Base-by-base conservation (phyloP, 805 yeast species). In the Jamesozyma piceae region DNA sequence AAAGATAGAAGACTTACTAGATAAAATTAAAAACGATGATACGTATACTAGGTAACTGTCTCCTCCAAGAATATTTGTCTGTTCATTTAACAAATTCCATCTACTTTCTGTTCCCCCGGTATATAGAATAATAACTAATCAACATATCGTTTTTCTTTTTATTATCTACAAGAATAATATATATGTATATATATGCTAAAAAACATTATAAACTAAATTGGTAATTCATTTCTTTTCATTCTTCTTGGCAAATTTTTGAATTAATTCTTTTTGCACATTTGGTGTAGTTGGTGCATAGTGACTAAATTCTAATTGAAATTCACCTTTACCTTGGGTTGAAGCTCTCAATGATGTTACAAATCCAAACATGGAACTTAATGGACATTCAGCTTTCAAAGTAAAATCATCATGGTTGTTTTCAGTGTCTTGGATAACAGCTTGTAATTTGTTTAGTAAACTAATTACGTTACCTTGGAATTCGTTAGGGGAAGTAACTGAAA, bases 291-390 rank as follows among this genome's bases (percentile, higher is more conserved):
- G 95, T 39, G 90, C 78, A 64, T 90, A 92, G 58, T 87, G 84
- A 61, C 84, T 81, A 71, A 92, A 92, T 65, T 92, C 99, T 65
- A 92, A 74, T 2, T 95, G 77, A 65, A 92, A 92, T 68, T 94
- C 97, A 58, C 99, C 98, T 64, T 92, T 92, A 68, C 99, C 99
- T 68, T 92, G 98, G 14, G 98, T 90, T 46, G 85, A 79, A 18
- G 98, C 97, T 73, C 99, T 82, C 60, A 92, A 73, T 21, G 86
- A 78, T 8, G 97, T 85, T 6, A 97, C 95, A 61, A 92, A 86
- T 31, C 98, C 98, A 64, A 92, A 92, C 87, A 92, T 78, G 48
- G 85, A 77, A 71, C 89, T 89, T 67, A 92, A 77, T n/a, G 97
- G 83, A 70, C 97, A 90, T 64, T 92, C 97, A 27, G 97, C 94